Evolutionary conservation across 2,329 filamentous ascomycete genomes (phyloP).

Genomic region (Aspergillus uvarum): DNA sequence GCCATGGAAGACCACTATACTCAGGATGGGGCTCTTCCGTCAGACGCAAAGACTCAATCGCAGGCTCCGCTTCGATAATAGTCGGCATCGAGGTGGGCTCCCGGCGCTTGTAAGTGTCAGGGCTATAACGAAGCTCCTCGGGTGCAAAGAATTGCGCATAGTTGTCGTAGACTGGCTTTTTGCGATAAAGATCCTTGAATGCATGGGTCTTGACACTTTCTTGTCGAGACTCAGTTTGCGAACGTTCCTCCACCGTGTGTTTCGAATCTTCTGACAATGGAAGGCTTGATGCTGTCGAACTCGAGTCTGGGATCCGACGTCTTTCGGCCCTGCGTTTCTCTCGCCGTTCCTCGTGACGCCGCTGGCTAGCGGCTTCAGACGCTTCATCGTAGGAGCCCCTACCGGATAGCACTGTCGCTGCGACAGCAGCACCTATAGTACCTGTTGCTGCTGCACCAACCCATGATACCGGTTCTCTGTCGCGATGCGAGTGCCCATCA

Average conservation of each 20-base stretch:
- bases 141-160: constrained; percentile 47
- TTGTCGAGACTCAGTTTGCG: constrained; percentile 14
- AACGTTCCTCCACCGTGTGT: constrained; percentile 21
- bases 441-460: constrained; percentile 48
- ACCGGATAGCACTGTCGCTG: constrained; percentile 43
- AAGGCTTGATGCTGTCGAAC: constrained; percentile 25
- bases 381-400: constrained; percentile 28
- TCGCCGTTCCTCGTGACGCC: constrained; percentile 37
- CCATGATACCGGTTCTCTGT: constrained; percentile 34
- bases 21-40: constrained; percentile 22
- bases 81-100: constrained; percentile 26
- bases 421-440: constrained; percentile 51
- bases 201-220: constrained; percentile 27
- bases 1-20: constrained; percentile 37
- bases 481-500: constrained; percentile 21
- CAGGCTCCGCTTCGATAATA: constrained; percentile 34
- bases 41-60: constrained; percentile 23
- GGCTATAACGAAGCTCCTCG: constrained; percentile 39
- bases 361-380: constrained; percentile 30
- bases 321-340: constrained; percentile 44
- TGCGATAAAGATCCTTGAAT: constrained; percentile 30
- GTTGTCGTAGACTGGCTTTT: constrained; percentile 41
- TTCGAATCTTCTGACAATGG: constrained; percentile 23
- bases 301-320: constrained; percentile 28
- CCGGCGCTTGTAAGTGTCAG: constrained; percentile 35